A percentile compares a stretch with the other conserved stretches of the same genome.
Conservation (phyloP, 2,329 filamentous ascomycete species). For the Calonectria honghensis region DNA sequence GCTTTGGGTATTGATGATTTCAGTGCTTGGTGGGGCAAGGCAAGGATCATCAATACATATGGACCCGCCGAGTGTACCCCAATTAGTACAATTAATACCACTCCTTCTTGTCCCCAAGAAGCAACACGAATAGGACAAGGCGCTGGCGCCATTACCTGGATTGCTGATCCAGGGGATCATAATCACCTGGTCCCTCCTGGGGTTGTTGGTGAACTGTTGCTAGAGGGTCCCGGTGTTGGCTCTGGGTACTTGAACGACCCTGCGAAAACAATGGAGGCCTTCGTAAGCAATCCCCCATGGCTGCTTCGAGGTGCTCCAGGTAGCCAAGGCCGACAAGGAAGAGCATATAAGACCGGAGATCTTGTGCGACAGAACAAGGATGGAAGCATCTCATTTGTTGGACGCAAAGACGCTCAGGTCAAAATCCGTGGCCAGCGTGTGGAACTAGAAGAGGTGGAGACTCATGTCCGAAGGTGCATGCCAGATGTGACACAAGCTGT, state of each 20-base stretch:
- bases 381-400: conserved; percentile 65
- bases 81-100: conserved; percentile 57
- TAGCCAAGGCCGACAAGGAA: background rate
- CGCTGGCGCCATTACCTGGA: conserved; percentile 55
- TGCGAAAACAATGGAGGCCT: conserved; percentile 38
- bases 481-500: conserved; percentile 57
- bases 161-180: conserved; percentile 60
- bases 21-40: background rate
- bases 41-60: background rate
- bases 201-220: conserved; percentile 28
- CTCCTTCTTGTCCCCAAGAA: conserved; percentile 28
- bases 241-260: conserved; percentile 42
- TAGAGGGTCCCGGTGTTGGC: conserved; percentile 29
- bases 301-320: background rate
- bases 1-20: background rate
- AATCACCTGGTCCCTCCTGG: conserved; percentile 49
- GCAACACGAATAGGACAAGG: conserved; percentile 40
- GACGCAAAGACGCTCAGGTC: conserved; percentile 75
- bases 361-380: conserved; percentile 65
- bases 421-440: conserved; percentile 76
- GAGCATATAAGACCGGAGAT: conserved; percentile 70
- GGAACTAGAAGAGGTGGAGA: conserved; percentile 68
- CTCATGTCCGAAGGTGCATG: conserved; percentile 24
- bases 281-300: conserved; percentile 67
- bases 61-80: conserved; percentile 9